Base-by-base conservation (phyloP, 2,329 filamentous ascomycete genomes). In the Scolecobasidium constrictum region DNA sequence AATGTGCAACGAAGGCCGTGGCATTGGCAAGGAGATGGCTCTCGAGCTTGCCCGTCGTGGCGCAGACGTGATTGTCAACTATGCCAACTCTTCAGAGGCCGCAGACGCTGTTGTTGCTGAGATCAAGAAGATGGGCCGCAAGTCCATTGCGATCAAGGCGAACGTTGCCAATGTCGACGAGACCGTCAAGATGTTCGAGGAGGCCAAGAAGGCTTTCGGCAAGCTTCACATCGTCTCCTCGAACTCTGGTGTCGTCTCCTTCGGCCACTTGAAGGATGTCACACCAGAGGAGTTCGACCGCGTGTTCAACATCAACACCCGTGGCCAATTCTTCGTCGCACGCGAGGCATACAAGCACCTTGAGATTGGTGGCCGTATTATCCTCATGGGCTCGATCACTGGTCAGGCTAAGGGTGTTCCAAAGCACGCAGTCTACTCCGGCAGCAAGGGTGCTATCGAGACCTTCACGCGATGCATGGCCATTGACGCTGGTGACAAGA, bases 201-300 rank as follows among this genome's bases (percentile, higher is more conserved):
- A 80, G 55, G 78, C 78, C 42, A 67, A 78, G 48, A 64, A 66
- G 51, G 67, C 74, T 59, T 85, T 78, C 56, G 79, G 79, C 60
- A 71, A 75, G 59, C 69, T 84, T 55, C 69, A 83, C 63, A 80
- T 84, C 52, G 79, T 80, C 54, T 77, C 75, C 68, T 81, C 75
- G 56, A 83, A 83, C 69, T 77, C 73, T 36, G 79, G 71, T 50
- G 71, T 72, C 43, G 68, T 72, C 26, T 66, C 64, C 35, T 72
- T 72, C 56, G 68, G 68, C 46, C 68, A 72, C 58, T 57, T 72
- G 51, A 69, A 70, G 58, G 68, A 72, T 46, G 68, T 72, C 36
- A 66, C 65, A 36, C 67, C 70, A 56, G 71, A 72, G 57, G 66
- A 72, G 56, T 75, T 67, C 50, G 71, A 78, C 60, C 67, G 68